Conservation (phyloP, 139 green algal species). For the Eudorina sp. region DNA sequence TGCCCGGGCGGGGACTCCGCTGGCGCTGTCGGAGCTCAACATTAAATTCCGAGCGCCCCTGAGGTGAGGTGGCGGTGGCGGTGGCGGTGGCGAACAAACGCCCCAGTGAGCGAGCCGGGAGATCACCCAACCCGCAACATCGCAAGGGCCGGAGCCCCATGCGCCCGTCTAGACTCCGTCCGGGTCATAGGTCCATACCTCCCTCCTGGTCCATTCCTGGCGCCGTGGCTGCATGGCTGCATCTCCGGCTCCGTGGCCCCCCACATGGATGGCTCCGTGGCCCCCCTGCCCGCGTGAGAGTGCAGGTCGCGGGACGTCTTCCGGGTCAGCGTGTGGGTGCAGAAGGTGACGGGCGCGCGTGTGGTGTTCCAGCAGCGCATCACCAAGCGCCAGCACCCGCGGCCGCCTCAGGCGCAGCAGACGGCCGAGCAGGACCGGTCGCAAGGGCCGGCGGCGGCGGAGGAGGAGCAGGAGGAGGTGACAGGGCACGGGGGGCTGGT, state of each 20-base stretch:
- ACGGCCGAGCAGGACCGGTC: not conserved
- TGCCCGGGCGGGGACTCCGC: conserved; percentile 41
- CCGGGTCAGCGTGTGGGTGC: not conserved
- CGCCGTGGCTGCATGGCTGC: no score
- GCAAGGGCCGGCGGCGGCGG: not conserved
- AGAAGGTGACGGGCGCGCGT: conserved; percentile 31
- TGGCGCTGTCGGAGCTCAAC: conserved; percentile 55
- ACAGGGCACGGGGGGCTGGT: not conserved
- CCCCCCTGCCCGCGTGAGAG: not conserved
- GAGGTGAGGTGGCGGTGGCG: not conserved
- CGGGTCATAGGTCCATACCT: no score
- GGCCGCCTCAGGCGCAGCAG: not conserved
- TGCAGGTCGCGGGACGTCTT: conserved; percentile 45
- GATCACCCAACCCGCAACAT: no score
- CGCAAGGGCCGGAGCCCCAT: no score
- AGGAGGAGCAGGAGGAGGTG: not conserved
- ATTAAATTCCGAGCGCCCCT: conserved; percentile 52
- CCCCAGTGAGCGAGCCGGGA: no score
- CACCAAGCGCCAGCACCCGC: no score
- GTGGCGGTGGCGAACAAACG: no score
- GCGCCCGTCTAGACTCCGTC: no score
- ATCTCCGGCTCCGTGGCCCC: no score
- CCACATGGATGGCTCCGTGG: not conserved
- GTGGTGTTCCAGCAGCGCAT: conserved; percentile 45
- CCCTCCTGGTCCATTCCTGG: no score